Evolutionary conservation across 1,284 basidiomycete species (phyloP).

Genomic region (Trichosporon sp.): DNA sequence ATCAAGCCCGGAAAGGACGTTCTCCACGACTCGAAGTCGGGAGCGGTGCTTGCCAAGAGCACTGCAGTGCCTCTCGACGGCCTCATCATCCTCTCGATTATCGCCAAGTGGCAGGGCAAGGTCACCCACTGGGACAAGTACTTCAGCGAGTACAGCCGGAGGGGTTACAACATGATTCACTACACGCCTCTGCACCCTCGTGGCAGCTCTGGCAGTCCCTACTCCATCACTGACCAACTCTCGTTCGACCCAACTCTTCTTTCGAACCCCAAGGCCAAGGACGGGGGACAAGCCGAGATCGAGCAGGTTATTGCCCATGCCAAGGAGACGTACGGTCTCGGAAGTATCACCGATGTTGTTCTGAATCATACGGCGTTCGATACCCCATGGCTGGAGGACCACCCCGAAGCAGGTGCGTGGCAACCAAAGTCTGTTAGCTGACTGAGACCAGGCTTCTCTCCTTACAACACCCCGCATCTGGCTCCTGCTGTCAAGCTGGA

Average conservation of each 20-base stretch:
- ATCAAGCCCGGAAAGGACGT: constrained; percentile 28
- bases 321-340: constrained; percentile 78
- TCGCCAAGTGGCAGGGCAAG: constrained; percentile 96
- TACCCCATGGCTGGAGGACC: constrained; percentile 83
- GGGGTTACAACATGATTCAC: constrained; percentile 95
- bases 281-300: constrained; percentile 60
- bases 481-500: constrained; percentile 85
- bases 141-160: constrained; percentile 75
- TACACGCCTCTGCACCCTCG: constrained; percentile 90
- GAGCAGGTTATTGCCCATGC: constrained; percentile 67
- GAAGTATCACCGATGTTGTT: constrained; percentile 89
- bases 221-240: constrained; percentile 84
- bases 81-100: constrained; percentile 79
- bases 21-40: constrained; percentile 60
- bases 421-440: constrained; percentile 16
- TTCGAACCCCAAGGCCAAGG: constrained; percentile 60
- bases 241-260: constrained; percentile 77
- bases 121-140: constrained; percentile 73
- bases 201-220: constrained; percentile 84
- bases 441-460: constrained; percentile 71
- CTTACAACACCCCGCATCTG: constrained; percentile 84
- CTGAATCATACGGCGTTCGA: constrained; percentile 94
- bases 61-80: constrained; percentile 72
- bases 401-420: constrained; percentile 83
- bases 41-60: constrained; percentile 59